These are phyloP conservation scores for Cladosporium oxysporum DNA, from an alignment of 2,329 filamentous ascomycete species.

Conservation along the genomic window DNA sequence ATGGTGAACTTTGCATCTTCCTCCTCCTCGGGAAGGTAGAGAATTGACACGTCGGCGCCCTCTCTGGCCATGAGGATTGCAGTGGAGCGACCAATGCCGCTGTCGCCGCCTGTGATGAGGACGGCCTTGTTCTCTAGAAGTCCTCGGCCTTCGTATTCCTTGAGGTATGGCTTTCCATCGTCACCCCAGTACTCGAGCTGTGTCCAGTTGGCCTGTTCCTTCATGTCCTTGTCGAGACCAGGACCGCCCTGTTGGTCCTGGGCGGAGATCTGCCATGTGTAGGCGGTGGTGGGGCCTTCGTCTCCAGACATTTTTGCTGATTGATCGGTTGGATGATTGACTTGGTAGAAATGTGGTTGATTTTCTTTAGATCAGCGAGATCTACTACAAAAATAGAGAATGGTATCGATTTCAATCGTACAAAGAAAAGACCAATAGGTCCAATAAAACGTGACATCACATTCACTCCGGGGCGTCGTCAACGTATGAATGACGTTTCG, in stretches of 20 bases:
- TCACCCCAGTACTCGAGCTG: constrained; percentile 37
- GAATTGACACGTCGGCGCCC: constrained; percentile 58
- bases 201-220: constrained; percentile 36
- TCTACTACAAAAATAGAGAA: not conserved
- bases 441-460: not conserved
- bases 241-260: constrained; percentile 37
- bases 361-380: not conserved
- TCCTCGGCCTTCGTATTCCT: constrained; percentile 36
- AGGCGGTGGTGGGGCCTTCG: constrained; percentile 27
- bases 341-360: not conserved
- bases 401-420: not conserved
- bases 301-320: constrained; percentile 5
- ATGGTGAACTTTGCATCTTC: constrained; percentile 58
- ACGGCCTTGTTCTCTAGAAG: constrained; percentile 37
- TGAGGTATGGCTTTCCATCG: constrained; percentile 36
- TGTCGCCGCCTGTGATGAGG: constrained; percentile 31
- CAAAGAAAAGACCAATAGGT: not conserved
- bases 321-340: not conserved
- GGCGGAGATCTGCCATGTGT: constrained; percentile 28
- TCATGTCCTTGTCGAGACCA: constrained; percentile 35
- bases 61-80: constrained; percentile 60
- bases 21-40: constrained; percentile 59
- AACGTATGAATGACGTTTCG: not conserved
- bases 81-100: constrained; percentile 54
- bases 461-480: not conserved